These are phyloP conservation scores for Powellomyces hirtus DNA, from an alignment of 192 early-diverging fungal species.

Conservation along the genomic window DNA sequence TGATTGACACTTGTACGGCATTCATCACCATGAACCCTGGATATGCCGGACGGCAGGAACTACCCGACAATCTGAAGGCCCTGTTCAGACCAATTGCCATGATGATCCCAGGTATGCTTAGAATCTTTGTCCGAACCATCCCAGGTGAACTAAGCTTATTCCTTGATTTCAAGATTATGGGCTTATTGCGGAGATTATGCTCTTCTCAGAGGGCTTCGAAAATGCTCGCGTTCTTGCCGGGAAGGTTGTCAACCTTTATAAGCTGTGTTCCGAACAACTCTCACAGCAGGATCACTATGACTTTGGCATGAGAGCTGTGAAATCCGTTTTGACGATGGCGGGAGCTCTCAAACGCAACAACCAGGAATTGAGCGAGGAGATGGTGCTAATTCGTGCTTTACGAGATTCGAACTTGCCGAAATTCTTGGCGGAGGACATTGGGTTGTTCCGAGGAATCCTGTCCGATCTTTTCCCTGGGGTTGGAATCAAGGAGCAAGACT, in stretches of 20 bases:
- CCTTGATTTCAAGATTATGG: slow-evolving; percentile 45
- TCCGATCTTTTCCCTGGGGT: slow-evolving; percentile 58
- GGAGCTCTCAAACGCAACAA: slow-evolving; percentile 54
- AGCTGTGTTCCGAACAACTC: slow-evolving; percentile 62
- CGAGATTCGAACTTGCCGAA: slow-evolving; percentile 62
- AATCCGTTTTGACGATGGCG: slow-evolving; percentile 65
- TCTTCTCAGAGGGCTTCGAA: slow-evolving; percentile 64
- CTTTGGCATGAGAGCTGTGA: slow-evolving; percentile 66
- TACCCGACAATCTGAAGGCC: slow-evolving; percentile 63
- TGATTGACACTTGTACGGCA: slow-evolving; percentile 60
- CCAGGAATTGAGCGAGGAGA: slow-evolving; percentile 54
- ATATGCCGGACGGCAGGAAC: slow-evolving; percentile 58
- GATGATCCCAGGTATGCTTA: slow-evolving; percentile 57
- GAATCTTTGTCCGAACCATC: background rate
- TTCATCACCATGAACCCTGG: slow-evolving; percentile 67
- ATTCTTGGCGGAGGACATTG: slow-evolving; percentile 59
- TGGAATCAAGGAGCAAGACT: slow-evolving; percentile 49
- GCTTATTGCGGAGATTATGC: slow-evolving; percentile 64
- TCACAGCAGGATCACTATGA: slow-evolving; percentile 68
- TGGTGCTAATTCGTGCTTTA: slow-evolving; percentile 56
- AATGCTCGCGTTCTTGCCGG: slow-evolving; percentile 55
- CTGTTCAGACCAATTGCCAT: slow-evolving; percentile 62
- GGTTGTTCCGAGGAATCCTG: slow-evolving; percentile 55
- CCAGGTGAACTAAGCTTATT: background rate
- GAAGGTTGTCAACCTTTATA: slow-evolving; percentile 64